A percentile compares a stretch with the other conserved stretches of the same genome.
Evolutionary conservation across 441 rosid species (phyloP).

Genomic region (Arabidopsis hybrid): DNA sequence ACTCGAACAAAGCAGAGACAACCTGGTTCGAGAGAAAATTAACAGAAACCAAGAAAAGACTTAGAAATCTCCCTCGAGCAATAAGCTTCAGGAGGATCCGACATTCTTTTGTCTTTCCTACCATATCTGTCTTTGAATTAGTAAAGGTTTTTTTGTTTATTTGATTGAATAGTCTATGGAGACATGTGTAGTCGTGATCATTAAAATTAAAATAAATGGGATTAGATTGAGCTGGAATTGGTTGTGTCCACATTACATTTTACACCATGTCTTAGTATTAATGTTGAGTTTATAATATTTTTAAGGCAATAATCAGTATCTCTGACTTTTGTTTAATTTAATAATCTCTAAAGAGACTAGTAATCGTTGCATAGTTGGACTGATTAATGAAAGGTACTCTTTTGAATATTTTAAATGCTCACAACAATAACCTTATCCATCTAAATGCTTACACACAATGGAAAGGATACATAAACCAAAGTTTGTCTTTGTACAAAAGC

Average conservation of each 20-base stretch:
- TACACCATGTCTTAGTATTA: constrained; percentile 16
- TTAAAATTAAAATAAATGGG: neutral
- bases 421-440: neutral
- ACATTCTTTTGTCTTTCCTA: constrained; percentile 38
- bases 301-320: constrained; percentile 12
- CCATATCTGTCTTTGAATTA: constrained; percentile 31
- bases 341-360: constrained; percentile 12
- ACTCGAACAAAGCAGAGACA: constrained; percentile 14
- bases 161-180: constrained; percentile 6
- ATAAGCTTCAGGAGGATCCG: constrained; percentile 34
- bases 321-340: constrained; percentile 21
- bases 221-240: constrained; percentile 40
- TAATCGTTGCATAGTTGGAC: constrained; percentile 30
- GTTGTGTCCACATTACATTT: constrained; percentile 23
- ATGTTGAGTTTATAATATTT: constrained; percentile 26
- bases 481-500: neutral
- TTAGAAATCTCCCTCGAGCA: constrained; percentile 8
- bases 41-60: constrained; percentile 8
- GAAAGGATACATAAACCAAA: neutral
- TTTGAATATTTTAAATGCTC: constrained; percentile 3
- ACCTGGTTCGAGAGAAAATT: neutral
- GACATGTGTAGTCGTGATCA: constrained; percentile 42
- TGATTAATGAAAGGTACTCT: constrained; percentile 1
- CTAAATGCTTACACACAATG: neutral
- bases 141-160: constrained; percentile 21